Base-by-base conservation (phyloP, 768 basidiomycete species). In the Pholiota microspora region DNA sequence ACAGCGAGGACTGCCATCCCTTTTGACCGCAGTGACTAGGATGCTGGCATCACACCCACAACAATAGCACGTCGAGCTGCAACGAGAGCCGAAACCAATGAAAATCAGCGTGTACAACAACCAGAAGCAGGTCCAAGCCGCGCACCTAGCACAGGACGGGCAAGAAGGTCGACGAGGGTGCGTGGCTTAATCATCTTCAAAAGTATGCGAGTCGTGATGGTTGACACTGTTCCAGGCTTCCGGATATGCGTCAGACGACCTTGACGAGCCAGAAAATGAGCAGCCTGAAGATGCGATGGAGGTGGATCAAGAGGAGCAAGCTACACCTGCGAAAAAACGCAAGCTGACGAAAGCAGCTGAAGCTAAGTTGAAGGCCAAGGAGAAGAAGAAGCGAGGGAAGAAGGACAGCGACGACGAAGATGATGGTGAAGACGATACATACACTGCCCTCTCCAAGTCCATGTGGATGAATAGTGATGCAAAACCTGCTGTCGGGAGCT, bases 401-500 rank as follows among this genome's bases (percentile, higher is more conserved):
- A 78, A 80, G 51, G 69, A 69, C 15, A 56, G 58, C 23, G 74
- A 79, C 48, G 69, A 76, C 10, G 79, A 80, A 4, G 79, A 83
- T 18, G 74, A 78, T 9, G 78, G 81, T 2, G 79, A 80, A 2
- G 83, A 86, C 10, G 85, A 88, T 16, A 77, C 82, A n/a, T 89
- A 89, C 59, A 85, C 73, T 3, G 84, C 85, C 7, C 67, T 84
- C 9, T 84, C 85, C 8, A 86, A 78, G 64, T 75, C 74, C 45
- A 60, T 76, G 65, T 71, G 73, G 69, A 64, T 67, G 29, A 70
- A 61, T 47, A 60, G 54, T 60, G 59, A 60, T 31, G 71, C 58
- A 45, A 87, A 87, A 55, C 90, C 88, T 0, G 75, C 87, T 2
- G 76, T 87, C 3, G 96, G 96, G 0, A 85, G 83, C 59, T 89